These are phyloP conservation scores for Eutrema yunnanense DNA, from an alignment of 345 rosid species.

Conservation along the genomic window DNA sequence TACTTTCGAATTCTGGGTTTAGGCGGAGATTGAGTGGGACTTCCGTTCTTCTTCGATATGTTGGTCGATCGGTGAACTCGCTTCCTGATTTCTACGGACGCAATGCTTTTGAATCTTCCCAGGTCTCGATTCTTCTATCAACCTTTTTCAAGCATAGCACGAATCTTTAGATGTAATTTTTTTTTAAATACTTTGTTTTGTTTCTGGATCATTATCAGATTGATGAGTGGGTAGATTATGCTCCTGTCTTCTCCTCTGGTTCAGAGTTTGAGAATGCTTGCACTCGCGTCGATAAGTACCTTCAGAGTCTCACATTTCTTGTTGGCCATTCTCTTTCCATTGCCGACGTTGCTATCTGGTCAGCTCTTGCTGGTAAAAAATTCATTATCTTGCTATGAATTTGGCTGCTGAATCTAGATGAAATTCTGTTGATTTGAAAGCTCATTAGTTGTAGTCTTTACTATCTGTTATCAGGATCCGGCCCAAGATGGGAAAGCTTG, in stretches of 20 bases:
- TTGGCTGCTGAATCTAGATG: not conserved
- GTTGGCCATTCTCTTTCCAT: conserved; percentile 65
- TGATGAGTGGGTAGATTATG: conserved; percentile 82
- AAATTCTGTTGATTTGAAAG: not conserved
- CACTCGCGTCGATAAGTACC: conserved; percentile 42
- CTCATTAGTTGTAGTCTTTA: not conserved
- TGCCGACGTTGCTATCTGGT: conserved; percentile 88
- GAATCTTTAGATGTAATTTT: not conserved
- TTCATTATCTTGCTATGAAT: not conserved
- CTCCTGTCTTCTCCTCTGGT: conserved; percentile 57
- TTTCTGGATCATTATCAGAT: conserved; percentile 32
- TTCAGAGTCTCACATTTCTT: conserved; percentile 52
- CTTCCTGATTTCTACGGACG: conserved; percentile 48
- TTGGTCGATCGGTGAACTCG: conserved; percentile 43
- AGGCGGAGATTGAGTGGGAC: conserved; percentile 59
- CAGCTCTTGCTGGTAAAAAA: conserved; percentile 69
- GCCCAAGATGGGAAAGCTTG: conserved; percentile 86
- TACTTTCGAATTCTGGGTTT: not conserved
- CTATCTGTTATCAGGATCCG: conserved; percentile 45
- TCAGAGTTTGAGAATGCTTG: conserved; percentile 85
- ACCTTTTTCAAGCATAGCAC: not conserved
- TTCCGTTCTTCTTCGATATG: conserved; percentile 50
- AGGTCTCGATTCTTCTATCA: conserved; percentile 33
- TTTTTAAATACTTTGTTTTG: not conserved
- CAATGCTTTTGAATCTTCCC: conserved; percentile 43